phyloP scores from a whole-genome alignment of 306 rosid species.

The Sindora glabra region DNA sequence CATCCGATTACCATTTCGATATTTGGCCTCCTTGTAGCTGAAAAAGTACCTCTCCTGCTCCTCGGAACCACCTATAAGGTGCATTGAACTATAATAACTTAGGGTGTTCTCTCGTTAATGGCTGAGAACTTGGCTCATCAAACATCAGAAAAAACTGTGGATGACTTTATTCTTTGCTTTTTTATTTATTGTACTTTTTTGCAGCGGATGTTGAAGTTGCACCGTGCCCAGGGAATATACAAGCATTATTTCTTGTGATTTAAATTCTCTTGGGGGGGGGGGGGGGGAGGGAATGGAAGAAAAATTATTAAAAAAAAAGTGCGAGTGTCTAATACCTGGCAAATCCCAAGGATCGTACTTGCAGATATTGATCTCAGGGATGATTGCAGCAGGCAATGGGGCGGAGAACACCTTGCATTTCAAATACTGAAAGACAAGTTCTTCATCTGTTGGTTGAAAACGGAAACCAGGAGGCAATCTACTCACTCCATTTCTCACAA shows the following conservation, averaged over 20 bases:
- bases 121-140: neutral
- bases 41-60: slow-evolving; percentile 65
- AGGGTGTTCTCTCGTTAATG: neutral
- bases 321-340: slow-evolving; percentile 35
- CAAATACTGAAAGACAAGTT: slow-evolving; percentile 71
- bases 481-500: slow-evolving; percentile 47
- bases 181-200: no score
- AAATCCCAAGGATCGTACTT: slow-evolving; percentile 85
- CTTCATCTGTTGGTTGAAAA: slow-evolving; percentile 93
- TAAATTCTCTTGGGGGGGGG: no score
- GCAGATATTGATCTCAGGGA: slow-evolving; percentile 68
- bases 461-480: slow-evolving; percentile 95
- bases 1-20: slow-evolving; percentile 49
- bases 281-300: no score
- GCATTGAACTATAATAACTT: neutral
- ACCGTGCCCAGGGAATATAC: no score
- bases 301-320: neutral
- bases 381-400: slow-evolving; percentile 77
- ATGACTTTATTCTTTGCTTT: neutral
- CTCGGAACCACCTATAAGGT: slow-evolving; percentile 38
- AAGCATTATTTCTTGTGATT: no score
- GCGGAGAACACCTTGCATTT: slow-evolving; percentile 61
- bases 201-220: no score
- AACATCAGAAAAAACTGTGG: neutral
- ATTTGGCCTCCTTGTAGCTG: slow-evolving; percentile 52